These are phyloP conservation scores for Monilinia fructicola DNA, from an alignment of 2,329 filamentous ascomycete genomes.

Conservation along the genomic window DNA sequence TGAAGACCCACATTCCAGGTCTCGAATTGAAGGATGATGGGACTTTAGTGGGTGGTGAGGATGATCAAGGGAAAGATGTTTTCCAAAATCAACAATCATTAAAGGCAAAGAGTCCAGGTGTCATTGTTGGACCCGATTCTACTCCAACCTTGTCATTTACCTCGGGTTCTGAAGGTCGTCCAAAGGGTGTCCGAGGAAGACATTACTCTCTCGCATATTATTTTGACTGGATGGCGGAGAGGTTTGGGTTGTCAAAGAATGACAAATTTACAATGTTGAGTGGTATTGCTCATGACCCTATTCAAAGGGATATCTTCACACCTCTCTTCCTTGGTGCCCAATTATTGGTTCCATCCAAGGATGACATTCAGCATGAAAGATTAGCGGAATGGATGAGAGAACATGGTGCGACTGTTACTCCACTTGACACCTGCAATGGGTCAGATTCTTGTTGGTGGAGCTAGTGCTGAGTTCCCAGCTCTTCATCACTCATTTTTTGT, in stretches of 20 bases:
- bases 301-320: constrained; percentile 79
- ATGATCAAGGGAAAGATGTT: constrained; percentile 63
- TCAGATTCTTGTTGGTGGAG: constrained; percentile 86
- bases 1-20: constrained; percentile 73
- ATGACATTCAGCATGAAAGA: constrained; percentile 83
- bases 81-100: constrained; percentile 56
- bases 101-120: constrained; percentile 59
- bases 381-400: constrained; percentile 86
- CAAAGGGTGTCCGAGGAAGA: constrained; percentile 83
- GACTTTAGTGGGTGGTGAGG: constrained; percentile 63
- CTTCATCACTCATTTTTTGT: constrained; percentile 87
- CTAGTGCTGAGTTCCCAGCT: constrained; percentile 71
- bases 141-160: constrained; percentile 75
- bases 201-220: constrained; percentile 86
- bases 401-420: constrained; percentile 73
- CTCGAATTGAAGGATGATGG: constrained; percentile 73
- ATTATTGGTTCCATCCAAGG: constrained; percentile 73
- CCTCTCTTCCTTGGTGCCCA: constrained; percentile 83
- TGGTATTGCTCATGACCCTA: constrained; percentile 77
- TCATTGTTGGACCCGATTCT: constrained; percentile 83
- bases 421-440: constrained; percentile 97
- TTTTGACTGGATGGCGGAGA: constrained; percentile 90
- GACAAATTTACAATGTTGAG: constrained; percentile 79
- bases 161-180: constrained; percentile 71
- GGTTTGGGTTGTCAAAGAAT: constrained; percentile 70